These are phyloP conservation scores for Collybiopsis confluens DNA, from an alignment of 768 basidiomycete species.

Conservation along the genomic window DNA sequence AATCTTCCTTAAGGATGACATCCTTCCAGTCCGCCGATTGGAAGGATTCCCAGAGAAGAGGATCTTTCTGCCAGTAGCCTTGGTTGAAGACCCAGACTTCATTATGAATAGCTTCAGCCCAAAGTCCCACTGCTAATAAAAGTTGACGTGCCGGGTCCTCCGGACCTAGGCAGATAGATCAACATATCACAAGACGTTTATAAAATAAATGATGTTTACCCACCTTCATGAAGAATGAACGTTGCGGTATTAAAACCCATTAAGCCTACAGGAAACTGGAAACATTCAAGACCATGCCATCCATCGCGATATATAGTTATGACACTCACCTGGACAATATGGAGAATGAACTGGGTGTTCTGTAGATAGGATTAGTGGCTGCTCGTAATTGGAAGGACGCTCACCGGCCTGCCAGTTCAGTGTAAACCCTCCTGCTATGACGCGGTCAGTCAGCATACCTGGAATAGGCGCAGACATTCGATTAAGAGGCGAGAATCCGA, in stretches of 20 bases:
- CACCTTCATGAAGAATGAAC: conserved; percentile 61
- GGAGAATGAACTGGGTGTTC: conserved; percentile 55
- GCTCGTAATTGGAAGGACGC: background rate
- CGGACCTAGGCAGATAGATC: conserved; percentile 23
- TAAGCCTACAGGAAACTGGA: conserved; percentile 29
- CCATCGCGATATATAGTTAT: background rate
- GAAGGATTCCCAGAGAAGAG: conserved; percentile 53
- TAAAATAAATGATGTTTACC: background rate
- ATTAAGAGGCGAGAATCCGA: conserved; percentile 45
- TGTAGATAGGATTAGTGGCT: conserved; percentile 18
- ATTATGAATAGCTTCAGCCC: conserved; percentile 49
- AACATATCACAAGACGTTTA: background rate
- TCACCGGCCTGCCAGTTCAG: conserved; percentile 54
- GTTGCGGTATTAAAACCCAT: conserved; percentile 23
- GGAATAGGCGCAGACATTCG: conserved; percentile 35
- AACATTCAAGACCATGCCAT: background rate
- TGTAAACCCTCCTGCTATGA: conserved; percentile 52
- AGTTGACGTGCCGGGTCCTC: conserved; percentile 49
- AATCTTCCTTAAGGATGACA: conserved; percentile 64
- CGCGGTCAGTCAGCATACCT: conserved; percentile 49
- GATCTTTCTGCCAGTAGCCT: conserved; percentile 64
- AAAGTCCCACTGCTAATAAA: conserved; percentile 49
- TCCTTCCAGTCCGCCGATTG: conserved; percentile 72
- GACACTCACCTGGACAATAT: conserved; percentile 41
- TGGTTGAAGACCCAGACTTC: conserved; percentile 79